Conservation (phyloP, 306 rosid species). For the Amphicarpaea edgeworthii region DNA sequence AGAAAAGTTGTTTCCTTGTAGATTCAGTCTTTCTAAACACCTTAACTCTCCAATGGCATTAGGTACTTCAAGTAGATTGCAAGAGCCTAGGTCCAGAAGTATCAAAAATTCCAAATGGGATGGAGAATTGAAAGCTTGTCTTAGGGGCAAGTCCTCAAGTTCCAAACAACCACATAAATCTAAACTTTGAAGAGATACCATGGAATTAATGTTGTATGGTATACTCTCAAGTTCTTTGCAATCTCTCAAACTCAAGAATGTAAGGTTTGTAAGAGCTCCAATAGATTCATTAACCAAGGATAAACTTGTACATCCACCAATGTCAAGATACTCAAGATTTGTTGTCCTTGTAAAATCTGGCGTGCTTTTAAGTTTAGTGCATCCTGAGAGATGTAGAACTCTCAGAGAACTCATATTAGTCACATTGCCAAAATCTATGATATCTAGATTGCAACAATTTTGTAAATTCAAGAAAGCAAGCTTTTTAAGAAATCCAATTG, state of each 20-base stretch:
- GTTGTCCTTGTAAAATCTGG: neutral
- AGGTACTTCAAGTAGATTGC: neutral
- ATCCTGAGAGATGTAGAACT: neutral
- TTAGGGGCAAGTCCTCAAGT: neutral
- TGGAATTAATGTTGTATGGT: neutral
- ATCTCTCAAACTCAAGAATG: too few species aligned
- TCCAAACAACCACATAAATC: neutral
- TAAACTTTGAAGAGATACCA: neutral
- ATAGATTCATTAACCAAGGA: neutral
- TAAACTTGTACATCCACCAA: conserved; percentile 1
- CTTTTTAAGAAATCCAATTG: too few species aligned
- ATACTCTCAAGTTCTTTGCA: neutral
- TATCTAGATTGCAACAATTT: too few species aligned
- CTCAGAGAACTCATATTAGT: too few species aligned
- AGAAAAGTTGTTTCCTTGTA: neutral
- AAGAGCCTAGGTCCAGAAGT: neutral
- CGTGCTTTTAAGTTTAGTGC: neutral
- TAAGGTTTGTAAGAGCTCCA: neutral
- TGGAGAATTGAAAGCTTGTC: neutral
- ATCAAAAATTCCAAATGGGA: neutral
- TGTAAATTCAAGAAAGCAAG: too few species aligned
- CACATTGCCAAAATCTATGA: too few species aligned
- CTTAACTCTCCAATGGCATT: neutral
- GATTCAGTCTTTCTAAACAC: conserved; percentile 6
- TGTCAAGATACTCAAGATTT: conserved; percentile 8